A percentile compares a stretch with the other conserved stretches of the same genome.
These are phyloP conservation scores for Massarina eburnea DNA, from an alignment of 2,329 filamentous ascomycete species.

Conservation along the genomic window DNA sequence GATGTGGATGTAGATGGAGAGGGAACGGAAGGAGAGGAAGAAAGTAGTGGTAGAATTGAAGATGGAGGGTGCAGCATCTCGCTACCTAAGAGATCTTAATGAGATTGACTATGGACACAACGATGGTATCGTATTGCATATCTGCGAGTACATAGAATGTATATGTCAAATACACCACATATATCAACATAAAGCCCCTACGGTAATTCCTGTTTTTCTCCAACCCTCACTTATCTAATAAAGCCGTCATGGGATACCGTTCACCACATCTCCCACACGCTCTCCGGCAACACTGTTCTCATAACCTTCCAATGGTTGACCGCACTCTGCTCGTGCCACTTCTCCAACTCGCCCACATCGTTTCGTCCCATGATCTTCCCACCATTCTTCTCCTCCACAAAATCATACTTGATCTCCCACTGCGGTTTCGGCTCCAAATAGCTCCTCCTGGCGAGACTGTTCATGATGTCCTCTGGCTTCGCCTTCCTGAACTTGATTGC, in stretches of 20 bases:
- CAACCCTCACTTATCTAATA: neutral
- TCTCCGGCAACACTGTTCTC: constrained; percentile 74
- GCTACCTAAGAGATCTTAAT: too few relatives aligned
- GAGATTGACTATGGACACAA: too few relatives aligned
- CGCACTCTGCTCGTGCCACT: constrained; percentile 75
- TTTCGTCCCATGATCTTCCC: constrained; percentile 61
- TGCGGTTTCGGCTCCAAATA: constrained; percentile 76
- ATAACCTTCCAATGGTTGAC: constrained; percentile 90
- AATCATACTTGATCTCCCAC: constrained; percentile 53
- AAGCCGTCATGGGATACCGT: too few relatives aligned
- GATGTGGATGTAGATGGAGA: neutral
- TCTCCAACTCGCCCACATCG: constrained; percentile 66
- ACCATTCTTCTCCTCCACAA: constrained; percentile 38
- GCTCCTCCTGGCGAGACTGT: constrained; percentile 67
- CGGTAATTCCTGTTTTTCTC: neutral
- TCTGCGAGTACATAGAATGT: too few relatives aligned
- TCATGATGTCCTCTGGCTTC: constrained; percentile 66
- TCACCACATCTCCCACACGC: constrained; percentile 87
- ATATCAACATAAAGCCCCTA: too few relatives aligned
- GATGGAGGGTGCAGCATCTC: too few relatives aligned
- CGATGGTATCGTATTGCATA: too few relatives aligned
- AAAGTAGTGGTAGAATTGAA: neutral
- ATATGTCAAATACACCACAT: too few relatives aligned
- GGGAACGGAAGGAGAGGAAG: neutral
- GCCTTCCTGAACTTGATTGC: constrained; percentile 69